Evolutionary conservation across 2,329 filamentous ascomycete species (phyloP).

Genomic region (Aspergillus alliaceus): DNA sequence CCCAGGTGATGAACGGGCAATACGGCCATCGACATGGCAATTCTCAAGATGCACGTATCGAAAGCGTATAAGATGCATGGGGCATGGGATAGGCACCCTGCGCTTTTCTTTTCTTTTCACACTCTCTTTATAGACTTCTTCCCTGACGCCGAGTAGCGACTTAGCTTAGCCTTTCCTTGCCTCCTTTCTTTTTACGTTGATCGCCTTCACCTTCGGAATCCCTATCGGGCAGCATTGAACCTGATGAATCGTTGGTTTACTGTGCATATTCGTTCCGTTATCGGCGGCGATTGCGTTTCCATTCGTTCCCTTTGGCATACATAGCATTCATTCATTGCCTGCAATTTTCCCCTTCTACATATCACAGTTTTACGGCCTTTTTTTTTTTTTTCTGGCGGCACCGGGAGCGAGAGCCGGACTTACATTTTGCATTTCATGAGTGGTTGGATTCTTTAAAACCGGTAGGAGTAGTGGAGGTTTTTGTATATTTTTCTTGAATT

Average conservation of each 20-base stretch:
- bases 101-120: neutral
- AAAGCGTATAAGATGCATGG: conserved; percentile 20
- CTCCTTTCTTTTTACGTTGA: neutral
- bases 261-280: neutral
- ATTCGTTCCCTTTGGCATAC: no score
- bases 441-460: neutral
- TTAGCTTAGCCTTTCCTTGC: neutral
- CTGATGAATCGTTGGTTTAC: neutral
- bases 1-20: conserved; percentile 29
- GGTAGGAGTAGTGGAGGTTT: neutral
- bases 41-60: conserved; percentile 35
- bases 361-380: no score
- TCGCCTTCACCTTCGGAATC: neutral
- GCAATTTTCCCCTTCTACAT: no score
- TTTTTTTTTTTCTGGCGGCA: neutral
- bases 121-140: neutral
- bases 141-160: neutral
- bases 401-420: neutral
- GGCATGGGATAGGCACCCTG: neutral
- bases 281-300: neutral
- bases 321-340: no score
- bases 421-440: neutral
- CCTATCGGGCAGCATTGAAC: neutral
- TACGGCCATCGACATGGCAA: conserved; percentile 30
- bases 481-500: neutral